A percentile compares a stretch with the other conserved stretches of the same genome.
Conservation (phyloP, 2,329 filamentous ascomycete genomes). For the Cordyceps fumosorosea region DNA sequence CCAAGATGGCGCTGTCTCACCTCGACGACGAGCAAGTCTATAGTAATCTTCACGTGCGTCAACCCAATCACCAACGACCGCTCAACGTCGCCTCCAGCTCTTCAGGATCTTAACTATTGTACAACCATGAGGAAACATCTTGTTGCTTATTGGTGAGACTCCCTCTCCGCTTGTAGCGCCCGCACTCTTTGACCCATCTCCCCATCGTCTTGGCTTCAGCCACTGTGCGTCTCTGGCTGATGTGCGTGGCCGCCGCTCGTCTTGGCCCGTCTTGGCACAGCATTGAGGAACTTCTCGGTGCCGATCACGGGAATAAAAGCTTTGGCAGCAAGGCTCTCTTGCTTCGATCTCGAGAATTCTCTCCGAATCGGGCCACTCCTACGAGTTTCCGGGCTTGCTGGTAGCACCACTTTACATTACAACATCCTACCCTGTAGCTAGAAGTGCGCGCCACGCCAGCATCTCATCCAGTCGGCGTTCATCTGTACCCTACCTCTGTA, state of each 20-base stretch:
- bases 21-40: too few relatives aligned
- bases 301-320: neutral
- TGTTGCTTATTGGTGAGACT: too few relatives aligned
- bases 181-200: neutral
- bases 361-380: neutral
- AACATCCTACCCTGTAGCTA: too few relatives aligned
- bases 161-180: too few relatives aligned
- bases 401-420: too few relatives aligned
- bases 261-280: neutral
- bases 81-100: too few relatives aligned
- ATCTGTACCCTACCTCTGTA: too few relatives aligned
- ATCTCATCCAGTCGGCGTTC: too few relatives aligned
- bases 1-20: too few relatives aligned
- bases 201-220: neutral
- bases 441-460: too few relatives aligned
- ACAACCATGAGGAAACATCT: too few relatives aligned
- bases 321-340: neutral
- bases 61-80: neutral
- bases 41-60: neutral
- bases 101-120: too few relatives aligned
- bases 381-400: neutral
- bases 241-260: neutral
- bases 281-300: neutral
- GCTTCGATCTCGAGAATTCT: neutral
- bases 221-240: neutral